Base-by-base conservation (phyloP, 2,329 filamentous ascomycete species). In the Exophiala sideris region DNA sequence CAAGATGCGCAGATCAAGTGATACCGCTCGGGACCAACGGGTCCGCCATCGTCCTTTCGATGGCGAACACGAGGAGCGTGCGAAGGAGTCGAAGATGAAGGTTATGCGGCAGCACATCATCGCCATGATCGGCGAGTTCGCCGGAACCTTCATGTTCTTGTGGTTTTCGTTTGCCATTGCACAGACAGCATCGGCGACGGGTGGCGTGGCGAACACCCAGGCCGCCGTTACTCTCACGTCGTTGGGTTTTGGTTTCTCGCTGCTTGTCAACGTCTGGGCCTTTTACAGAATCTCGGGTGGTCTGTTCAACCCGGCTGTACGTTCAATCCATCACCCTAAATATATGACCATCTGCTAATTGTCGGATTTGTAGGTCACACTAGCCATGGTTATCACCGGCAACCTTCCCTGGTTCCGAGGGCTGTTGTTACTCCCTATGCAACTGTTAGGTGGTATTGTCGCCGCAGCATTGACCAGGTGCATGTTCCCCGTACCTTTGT, bases 361-460 rank as follows among this genome's bases (percentile, higher is more conserved):
- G 33, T 24, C 35, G n/a, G 29, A 11, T 12, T 34, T n/a, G 5
- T 39, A 75, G 73, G 74, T 79, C 11, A 83, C 83, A 0, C 68
- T 86, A 1, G 81, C 77, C 1, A 76, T 87, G 20, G 73, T 77
- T 10, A 70, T 85, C 2, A 77, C 80, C 42, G 80, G 81, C 2
- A 79, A 78, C 4, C 71, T 86, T 46, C 73, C 73, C 12, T 72
- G 75, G 12, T 29, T 80, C 1, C 79, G 83, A 3, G 80, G 75
- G 3, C 53, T 76, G 1, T 60, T 81, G 1, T 73, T 86, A 44
- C 67, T 85, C 38, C 66, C 75, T 1, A 76, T 80, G 1, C 84
- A 88, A 64, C 59, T 87, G 2, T 63, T 82, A 1, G 84, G 72
- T 8, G 79, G 75, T 8, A 84, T 87, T 33, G 75, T 77, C 2